Evolutionary conservation across 2,329 filamentous ascomycete species (phyloP).

Genomic region (Parascedosporium putredinis): DNA sequence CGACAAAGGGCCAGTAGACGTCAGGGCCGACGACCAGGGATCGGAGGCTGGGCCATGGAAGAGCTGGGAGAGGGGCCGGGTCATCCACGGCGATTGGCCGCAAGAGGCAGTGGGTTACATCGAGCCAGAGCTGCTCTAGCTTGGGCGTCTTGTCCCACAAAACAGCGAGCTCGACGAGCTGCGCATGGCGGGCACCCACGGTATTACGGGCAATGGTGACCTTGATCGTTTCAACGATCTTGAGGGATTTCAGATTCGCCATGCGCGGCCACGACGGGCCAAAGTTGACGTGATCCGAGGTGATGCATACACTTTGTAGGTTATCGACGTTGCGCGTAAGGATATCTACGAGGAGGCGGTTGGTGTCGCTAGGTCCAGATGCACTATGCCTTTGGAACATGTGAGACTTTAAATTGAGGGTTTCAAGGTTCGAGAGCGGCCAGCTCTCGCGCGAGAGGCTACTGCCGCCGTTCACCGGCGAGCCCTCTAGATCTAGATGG

Average conservation of each 20-base stretch:
- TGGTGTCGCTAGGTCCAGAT: constrained; percentile 6
- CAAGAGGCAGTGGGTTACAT: constrained; percentile 16
- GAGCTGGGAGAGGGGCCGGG: neutral
- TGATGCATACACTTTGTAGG: neutral
- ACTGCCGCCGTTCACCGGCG: constrained; percentile 2
- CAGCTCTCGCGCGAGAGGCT: constrained; percentile 3
- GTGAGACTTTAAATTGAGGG: neutral
- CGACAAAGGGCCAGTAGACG: constrained; percentile 12
- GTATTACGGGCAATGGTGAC: constrained; percentile 1
- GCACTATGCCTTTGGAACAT: constrained; percentile 3
- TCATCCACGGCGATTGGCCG: neutral
- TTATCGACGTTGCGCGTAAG: neutral
- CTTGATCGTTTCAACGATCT: constrained; percentile 5
- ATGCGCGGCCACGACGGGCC: constrained; percentile 4
- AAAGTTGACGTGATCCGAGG: constrained; percentile 15
- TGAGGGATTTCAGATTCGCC: constrained; percentile 10
- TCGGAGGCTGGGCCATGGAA: constrained; percentile 20
- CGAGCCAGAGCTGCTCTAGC: constrained; percentile 22
- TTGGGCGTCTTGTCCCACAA: constrained; percentile 15
- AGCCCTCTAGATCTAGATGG: neutral
- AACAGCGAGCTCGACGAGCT: neutral
- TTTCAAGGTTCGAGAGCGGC: constrained; percentile 2
- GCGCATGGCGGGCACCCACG: neutral
- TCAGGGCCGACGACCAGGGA: constrained; percentile 16
- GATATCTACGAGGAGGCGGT: neutral